These are phyloP conservation scores for Pestalotiopsis sp. DNA, from an alignment of 2,329 filamentous ascomycete species.

Conservation along the genomic window DNA sequence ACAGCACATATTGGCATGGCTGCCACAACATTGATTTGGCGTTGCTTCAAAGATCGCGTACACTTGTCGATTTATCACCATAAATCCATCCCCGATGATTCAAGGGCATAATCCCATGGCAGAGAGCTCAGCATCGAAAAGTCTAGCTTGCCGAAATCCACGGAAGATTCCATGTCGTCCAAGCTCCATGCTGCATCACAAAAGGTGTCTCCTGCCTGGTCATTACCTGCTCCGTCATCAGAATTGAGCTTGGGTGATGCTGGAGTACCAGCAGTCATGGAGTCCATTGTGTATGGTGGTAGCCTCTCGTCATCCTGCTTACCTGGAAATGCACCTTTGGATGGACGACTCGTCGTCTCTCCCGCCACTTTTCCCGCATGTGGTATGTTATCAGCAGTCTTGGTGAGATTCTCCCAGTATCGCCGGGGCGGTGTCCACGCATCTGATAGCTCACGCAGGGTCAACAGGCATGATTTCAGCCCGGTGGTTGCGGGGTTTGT, in stretches of 20 bases:
- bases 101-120: neutral
- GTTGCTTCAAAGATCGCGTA: neutral
- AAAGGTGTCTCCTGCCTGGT: neutral
- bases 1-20: neutral
- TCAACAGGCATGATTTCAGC: neutral
- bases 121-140: neutral
- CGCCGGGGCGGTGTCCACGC: neutral
- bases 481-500: neutral
- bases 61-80: neutral
- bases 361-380: neutral
- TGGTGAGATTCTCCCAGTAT: neutral
- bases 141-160: neutral
- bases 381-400: neutral
- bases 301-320: neutral
- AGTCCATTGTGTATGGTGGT: neutral
- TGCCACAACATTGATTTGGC: neutral
- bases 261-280: neutral
- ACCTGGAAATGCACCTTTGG: neutral
- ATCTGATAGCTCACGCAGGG: neutral
- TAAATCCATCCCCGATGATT: neutral
- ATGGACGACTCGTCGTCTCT: neutral
- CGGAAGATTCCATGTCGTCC: neutral
- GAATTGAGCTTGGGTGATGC: neutral
- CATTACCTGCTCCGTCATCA: neutral
- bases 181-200: neutral